Percentiles rank a stretch among this genome's conserved stretches.
These are phyloP conservation scores for Rhipidocladum racemiflorum DNA, from an alignment of 176 grass and related monocot species.

Conservation along the genomic window DNA sequence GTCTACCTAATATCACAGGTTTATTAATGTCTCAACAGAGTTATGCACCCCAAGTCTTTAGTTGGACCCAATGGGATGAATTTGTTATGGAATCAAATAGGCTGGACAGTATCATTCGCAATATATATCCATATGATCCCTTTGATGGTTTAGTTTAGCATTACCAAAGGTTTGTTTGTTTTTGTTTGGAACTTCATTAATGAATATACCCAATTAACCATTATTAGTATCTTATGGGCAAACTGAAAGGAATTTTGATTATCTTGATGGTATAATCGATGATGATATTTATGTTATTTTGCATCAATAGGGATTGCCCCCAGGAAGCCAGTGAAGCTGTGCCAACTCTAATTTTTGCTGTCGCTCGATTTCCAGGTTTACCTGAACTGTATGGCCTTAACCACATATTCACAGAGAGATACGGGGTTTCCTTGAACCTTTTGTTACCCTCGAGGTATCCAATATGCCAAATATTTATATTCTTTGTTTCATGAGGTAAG, in stretches of 20 bases:
- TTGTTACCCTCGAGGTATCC: no score
- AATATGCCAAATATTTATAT: no score
- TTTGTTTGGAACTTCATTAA: neutral
- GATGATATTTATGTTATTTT: neutral
- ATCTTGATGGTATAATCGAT: neutral
- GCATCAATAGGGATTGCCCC: conserved; percentile 64
- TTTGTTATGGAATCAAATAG: no score
- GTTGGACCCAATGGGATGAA: neutral
- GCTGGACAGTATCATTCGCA: neutral
- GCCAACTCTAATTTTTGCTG: conserved; percentile 81
- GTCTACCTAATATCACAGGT: neutral
- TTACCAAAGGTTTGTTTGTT: neutral
- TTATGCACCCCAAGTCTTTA: conserved; percentile 1
- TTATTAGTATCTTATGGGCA: neutral
- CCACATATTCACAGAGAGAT: conserved; percentile 44
- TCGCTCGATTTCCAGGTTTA: conserved; percentile 77
- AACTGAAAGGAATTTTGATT: neutral
- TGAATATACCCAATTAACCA: neutral
- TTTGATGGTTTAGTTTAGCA: neutral
- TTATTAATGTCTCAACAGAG: neutral
- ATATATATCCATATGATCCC: neutral
- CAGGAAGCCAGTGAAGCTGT: conserved; percentile 72
- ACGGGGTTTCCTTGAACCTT: no score
- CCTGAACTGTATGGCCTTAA: conserved; percentile 76
- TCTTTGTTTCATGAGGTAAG: no score